Evolutionary conservation across 164 flowering plant species (phyloP).

Genomic region (Aristolochia contorta): DNA sequence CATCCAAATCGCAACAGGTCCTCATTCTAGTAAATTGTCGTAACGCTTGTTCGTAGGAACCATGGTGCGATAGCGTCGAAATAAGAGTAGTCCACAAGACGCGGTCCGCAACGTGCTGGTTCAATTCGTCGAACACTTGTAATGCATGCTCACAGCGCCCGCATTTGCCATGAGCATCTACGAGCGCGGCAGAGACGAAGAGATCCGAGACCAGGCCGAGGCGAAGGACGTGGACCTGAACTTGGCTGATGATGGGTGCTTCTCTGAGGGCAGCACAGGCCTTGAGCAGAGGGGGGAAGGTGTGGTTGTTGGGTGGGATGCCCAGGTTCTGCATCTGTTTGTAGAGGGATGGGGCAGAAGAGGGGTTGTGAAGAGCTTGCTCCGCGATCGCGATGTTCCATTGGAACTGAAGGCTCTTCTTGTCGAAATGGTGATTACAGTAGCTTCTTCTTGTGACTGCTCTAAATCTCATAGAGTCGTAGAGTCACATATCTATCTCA

Average conservation of each 20-base stretch:
- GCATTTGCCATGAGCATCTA: constrained; percentile 17
- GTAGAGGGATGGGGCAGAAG: constrained; percentile 15
- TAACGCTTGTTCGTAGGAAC: constrained; percentile 6
- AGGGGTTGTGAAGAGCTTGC: constrained; percentile 15
- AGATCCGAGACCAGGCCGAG: constrained; percentile 13
- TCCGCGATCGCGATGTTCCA: constrained; percentile 17
- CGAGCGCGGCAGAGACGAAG: constrained; percentile 12
- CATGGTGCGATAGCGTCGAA: constrained; percentile 9
- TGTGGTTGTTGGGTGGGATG: constrained; percentile 19
- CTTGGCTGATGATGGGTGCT: constrained; percentile 6
- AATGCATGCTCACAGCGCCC: constrained; percentile 5
- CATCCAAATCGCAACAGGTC: constrained; percentile 8
- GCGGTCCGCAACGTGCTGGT: constrained; percentile 8
- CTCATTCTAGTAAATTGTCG: constrained; percentile 12
- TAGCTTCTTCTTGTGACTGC: no score
- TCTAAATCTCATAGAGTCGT: no score
- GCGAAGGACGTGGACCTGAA: constrained; percentile 13
- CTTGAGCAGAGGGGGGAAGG: constrained; percentile 22
- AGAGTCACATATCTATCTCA: no score
- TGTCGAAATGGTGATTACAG: no score
- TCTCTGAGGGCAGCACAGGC: constrained; percentile 11
- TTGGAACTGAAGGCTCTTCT: background rate
- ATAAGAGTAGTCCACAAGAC: constrained; percentile 22
- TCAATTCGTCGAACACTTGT: constrained; percentile 20
- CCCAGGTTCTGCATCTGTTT: constrained; percentile 12